These are phyloP conservation scores for Syzygium malaccense DNA, from an alignment of 441 rosid genomes.

Conservation along the genomic window DNA sequence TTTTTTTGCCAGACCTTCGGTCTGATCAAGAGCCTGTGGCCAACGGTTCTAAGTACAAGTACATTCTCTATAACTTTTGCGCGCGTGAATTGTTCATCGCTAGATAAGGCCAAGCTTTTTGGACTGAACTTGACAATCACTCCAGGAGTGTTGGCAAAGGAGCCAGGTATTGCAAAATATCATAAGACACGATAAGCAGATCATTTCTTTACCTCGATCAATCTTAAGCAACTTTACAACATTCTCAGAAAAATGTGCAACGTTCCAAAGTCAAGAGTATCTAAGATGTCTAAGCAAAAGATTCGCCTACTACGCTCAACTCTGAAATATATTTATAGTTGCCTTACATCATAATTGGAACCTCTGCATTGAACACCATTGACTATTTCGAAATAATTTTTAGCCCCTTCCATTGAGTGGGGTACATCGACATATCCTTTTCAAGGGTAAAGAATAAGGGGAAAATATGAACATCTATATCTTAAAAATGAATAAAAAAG, in stretches of 20 bases:
- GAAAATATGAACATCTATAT: not conserved
- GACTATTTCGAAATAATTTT: not conserved
- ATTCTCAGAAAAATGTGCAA: not conserved
- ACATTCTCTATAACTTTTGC: not conserved
- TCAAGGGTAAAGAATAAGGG: constrained; percentile 17
- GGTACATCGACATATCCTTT: not conserved
- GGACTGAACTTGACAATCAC: not conserved
- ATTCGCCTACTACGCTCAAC: not conserved
- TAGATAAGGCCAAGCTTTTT: not conserved
- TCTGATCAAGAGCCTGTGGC: not conserved
- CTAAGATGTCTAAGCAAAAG: not conserved
- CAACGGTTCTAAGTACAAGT: not conserved
- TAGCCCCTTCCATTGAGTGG: not conserved
- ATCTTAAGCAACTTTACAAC: not conserved
- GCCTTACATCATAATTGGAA: not conserved
- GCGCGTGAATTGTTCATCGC: not conserved
- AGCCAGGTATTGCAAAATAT: not conserved
- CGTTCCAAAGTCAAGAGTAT: not conserved
- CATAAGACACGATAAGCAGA: not conserved
- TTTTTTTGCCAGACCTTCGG: not conserved
- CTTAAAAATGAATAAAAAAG: not conserved
- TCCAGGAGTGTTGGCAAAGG: not conserved
- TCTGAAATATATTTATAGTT: not conserved
- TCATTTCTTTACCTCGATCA: not conserved
- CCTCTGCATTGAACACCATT: not conserved